Conservation (phyloP, 345 rosid genomes). For the Euclidium syriacum region DNA sequence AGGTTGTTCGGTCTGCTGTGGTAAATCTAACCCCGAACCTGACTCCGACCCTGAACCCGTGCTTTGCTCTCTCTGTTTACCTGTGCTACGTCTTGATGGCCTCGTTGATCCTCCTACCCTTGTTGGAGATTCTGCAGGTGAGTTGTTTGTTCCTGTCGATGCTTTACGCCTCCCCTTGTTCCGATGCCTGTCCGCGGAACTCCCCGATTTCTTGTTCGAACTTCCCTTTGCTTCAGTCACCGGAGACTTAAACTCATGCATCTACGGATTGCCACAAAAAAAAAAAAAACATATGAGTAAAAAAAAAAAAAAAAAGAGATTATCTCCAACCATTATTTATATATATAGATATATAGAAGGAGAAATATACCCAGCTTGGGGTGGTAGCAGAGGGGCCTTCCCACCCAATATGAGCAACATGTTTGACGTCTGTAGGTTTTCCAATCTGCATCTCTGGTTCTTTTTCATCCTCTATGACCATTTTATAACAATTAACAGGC, state of each 20-base stretch:
- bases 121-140: constrained; percentile 27
- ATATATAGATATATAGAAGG: not conserved
- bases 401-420: constrained; percentile 95
- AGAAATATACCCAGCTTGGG: constrained; percentile 58
- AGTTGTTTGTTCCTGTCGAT: constrained; percentile 23
- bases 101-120: constrained; percentile 26
- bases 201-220: constrained; percentile 22
- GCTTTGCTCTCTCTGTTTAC: constrained; percentile 27
- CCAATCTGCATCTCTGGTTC: constrained; percentile 87
- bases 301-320: constrained; percentile 30
- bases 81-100: constrained; percentile 20
- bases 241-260: constrained; percentile 51
- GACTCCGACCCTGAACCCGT: constrained; percentile 18
- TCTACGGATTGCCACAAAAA: constrained; percentile 32
- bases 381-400: constrained; percentile 57
- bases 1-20: constrained; percentile 4
- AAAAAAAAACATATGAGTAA: too few species aligned
- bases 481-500: not conserved
- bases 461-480: constrained; percentile 61
- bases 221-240: constrained; percentile 12
- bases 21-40: constrained; percentile 18
- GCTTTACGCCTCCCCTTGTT: constrained; percentile 30
- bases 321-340: constrained; percentile 32
- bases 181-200: constrained; percentile 9
- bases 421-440: constrained; percentile 87